Conservation (phyloP, 2,329 filamentous ascomycete genomes). For the Neofusicoccum parvum region DNA sequence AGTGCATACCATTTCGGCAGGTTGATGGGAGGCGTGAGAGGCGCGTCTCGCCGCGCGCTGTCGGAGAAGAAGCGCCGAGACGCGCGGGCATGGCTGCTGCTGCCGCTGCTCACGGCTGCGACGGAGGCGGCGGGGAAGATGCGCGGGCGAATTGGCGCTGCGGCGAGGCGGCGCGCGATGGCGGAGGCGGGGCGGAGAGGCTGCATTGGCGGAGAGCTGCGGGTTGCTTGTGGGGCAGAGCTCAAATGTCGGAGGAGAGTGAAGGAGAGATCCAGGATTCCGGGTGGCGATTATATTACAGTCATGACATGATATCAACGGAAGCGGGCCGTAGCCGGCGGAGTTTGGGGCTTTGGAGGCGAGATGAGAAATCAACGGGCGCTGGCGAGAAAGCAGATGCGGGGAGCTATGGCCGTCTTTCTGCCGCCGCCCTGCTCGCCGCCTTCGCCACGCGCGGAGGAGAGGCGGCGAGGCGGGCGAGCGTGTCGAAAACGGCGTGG, state of each 20-base stretch:
- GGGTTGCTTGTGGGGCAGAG: background rate
- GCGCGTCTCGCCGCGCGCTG: background rate
- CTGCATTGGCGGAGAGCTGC: background rate
- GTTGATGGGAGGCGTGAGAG: slow-evolving; percentile 34
- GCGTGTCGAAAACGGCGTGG: background rate
- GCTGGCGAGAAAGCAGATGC: background rate
- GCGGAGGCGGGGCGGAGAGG: background rate
- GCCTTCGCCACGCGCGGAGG: background rate
- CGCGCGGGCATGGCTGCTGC: background rate
- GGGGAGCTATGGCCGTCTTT: slow-evolving; percentile 9
- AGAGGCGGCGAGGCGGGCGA: too few relatives aligned
- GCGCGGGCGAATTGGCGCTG: background rate
- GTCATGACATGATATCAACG: background rate
- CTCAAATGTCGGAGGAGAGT: background rate
- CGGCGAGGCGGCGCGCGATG: background rate
- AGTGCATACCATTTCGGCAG: slow-evolving; percentile 44
- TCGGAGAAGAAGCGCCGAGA: background rate
- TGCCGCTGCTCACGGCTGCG: background rate
- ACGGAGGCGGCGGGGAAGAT: background rate
- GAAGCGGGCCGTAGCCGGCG: slow-evolving; percentile 10
- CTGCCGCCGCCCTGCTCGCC: background rate
- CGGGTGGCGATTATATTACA: background rate
- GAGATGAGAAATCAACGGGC: slow-evolving; percentile 14
- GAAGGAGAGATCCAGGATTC: background rate
- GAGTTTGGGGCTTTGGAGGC: background rate